phyloP scores from a whole-genome alignment of 257 asterid species.

The Euphrasia confusa region DNA sequence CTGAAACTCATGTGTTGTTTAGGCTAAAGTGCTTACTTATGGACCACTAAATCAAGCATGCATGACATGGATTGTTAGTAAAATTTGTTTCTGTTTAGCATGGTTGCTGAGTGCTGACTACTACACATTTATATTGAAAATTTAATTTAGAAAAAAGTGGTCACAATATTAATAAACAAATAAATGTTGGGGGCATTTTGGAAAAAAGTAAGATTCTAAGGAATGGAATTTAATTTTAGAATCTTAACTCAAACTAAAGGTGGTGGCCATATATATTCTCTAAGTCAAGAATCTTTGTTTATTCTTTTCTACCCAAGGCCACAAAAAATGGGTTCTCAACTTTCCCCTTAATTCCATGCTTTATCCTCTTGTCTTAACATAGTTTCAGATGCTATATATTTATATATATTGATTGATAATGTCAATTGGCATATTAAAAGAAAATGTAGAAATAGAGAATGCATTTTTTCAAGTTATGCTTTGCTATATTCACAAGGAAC shows the following conservation, averaged over 20 bases:
- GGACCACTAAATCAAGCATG: too few relatives aligned
- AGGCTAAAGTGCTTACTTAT: too few relatives aligned
- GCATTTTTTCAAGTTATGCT: too few relatives aligned
- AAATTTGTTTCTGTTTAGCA: too few relatives aligned
- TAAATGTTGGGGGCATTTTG: neutral
- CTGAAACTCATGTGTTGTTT: too few relatives aligned
- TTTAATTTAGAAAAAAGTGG: too few relatives aligned
- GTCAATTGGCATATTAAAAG: neutral
- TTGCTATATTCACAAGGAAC: too few relatives aligned
- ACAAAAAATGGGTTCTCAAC: constrained; percentile 62
- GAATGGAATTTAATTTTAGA: neutral
- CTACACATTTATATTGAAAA: too few relatives aligned
- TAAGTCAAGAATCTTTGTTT: constrained; percentile 63
- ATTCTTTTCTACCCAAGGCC: constrained; percentile 56
- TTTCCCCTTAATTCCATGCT: constrained; percentile 26
- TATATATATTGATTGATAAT: constrained; percentile 10
- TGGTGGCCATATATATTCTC: constrained; percentile 56
- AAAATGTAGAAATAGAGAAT: too few relatives aligned
- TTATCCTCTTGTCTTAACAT: constrained; percentile 36
- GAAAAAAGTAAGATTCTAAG: neutral
- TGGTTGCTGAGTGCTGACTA: too few relatives aligned
- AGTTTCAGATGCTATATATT: constrained; percentile 33
- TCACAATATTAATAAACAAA: neutral
- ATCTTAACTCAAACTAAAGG: constrained; percentile 60
- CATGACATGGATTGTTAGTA: too few relatives aligned